These are phyloP conservation scores for Tephrocybe sp. DNA, from an alignment of 768 basidiomycete genomes.

Conservation along the genomic window DNA sequence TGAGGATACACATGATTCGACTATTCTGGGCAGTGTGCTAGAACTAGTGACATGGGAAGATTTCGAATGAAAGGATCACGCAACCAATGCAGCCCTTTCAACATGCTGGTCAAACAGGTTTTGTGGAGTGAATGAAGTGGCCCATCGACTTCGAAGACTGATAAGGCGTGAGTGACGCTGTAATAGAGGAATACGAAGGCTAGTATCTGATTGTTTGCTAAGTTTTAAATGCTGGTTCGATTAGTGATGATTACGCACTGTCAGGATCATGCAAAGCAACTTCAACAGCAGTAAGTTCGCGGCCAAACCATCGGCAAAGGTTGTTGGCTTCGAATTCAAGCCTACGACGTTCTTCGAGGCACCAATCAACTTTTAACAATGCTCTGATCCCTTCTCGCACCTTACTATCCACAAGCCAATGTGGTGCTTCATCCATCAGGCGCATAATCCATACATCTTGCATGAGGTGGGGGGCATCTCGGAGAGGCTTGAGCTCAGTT, in stretches of 20 bases:
- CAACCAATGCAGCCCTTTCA: no score
- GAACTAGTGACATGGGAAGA: no score
- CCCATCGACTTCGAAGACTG: conserved; percentile 9
- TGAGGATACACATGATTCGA: no score
- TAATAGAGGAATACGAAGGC: neutral
- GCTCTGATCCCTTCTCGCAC: conserved; percentile 20
- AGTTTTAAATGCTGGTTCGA: neutral
- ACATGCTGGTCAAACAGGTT: no score
- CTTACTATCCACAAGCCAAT: conserved; percentile 32
- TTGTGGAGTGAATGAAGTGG: neutral
- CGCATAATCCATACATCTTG: conserved; percentile 36
- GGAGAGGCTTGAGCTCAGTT: conserved; percentile 25
- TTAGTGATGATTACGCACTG: neutral
- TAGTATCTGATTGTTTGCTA: neutral
- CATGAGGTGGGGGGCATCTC: conserved; percentile 26
- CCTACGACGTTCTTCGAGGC: conserved; percentile 17
- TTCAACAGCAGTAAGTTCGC: conserved; percentile 27
- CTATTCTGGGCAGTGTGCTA: no score
- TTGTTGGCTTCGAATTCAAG: conserved; percentile 28
- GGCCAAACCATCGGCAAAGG: conserved; percentile 32
- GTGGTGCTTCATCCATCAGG: conserved; percentile 12
- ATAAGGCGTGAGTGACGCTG: no score
- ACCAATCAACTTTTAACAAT: conserved; percentile 13
- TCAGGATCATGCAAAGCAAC: conserved; percentile 17
- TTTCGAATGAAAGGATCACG: no score